Evolutionary conservation across 768 basidiomycete species (phyloP), one percentile per base, ranked within the genome.

Genomic region (Termitomyces sp.): DNA sequence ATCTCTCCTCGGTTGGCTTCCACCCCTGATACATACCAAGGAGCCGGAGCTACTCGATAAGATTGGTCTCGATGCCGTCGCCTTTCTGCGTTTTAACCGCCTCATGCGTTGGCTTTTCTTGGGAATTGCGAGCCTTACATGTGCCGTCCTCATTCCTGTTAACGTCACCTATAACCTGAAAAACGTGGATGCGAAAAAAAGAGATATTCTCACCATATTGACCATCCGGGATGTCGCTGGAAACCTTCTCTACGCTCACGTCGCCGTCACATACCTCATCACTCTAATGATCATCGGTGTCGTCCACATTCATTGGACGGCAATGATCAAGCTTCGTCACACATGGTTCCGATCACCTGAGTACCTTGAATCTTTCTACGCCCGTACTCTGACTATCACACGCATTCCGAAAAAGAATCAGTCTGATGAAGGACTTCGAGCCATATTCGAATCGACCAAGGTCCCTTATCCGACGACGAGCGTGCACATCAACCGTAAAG

Each of bases 381-480:
- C 95, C 1, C 85, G 97, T 37, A 98, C 96, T 0, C 81, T 99
- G 53, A 85, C 92, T 69, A 81, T 95, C 60, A 83, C 81, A 19
- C 81, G 82, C 59, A 90, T 98, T 8, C 85, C 87, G 21, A 91
- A 85, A 75, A 87, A 87, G 66, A 76, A 79, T 60, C 90, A 95
- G 68, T 86, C 82, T 9, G 97, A 99, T 69, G 84, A 90, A 62
- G 96, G 95, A 17, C 77, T 99, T 57, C 80, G 77, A 19, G 77
- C 78, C 4, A 83, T 95, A 52, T 92, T 96, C 68, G 83, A 89
- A 62, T 76, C 77, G 10, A 75, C 89, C 14, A 80, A 83, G 55
- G 83, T 95, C 7, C 94, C 94, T 14, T 95, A 96, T 69, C 93
- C 93, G 1, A 94, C 94, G 0, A 93, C 92, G 1, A 87, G 90